A percentile compares a stretch with the other conserved stretches of the same genome.
Evolutionary conservation across 345 rosid genomes (phyloP).

Genomic region (Reutealis trisperma): DNA sequence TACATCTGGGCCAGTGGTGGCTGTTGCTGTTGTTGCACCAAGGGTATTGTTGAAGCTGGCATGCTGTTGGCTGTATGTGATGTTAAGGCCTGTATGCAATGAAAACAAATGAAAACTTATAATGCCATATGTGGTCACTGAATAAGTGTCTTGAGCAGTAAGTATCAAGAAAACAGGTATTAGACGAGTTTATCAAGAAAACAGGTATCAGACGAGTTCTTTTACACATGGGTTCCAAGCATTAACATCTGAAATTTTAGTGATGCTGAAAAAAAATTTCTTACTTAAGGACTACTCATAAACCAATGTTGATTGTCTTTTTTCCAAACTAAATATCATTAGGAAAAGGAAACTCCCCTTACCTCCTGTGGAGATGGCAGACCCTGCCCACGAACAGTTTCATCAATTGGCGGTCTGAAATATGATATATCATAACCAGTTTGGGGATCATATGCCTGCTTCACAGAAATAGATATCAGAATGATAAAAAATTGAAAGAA

Average conservation of each 20-base stretch:
- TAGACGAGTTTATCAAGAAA: neutral
- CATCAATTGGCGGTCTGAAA: conserved; percentile 69
- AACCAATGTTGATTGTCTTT: neutral
- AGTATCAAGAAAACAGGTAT: neutral
- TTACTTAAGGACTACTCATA: too few species aligned
- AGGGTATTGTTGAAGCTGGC: conserved; percentile 61
- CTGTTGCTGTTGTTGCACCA: conserved; percentile 72
- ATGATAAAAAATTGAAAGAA: neutral
- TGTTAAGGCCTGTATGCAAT: conserved; percentile 45
- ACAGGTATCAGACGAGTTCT: neutral
- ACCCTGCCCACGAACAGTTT: conserved; percentile 56
- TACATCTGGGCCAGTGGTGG: conserved; percentile 76
- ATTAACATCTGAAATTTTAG: neutral
- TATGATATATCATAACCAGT: conserved; percentile 69
- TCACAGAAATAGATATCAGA: conserved; percentile 21
- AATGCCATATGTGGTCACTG: neutral
- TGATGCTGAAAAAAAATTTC: neutral
- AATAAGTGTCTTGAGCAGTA: neutral
- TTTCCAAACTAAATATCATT: neutral
- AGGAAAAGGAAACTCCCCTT: conserved; percentile 3
- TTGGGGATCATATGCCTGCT: conserved; percentile 65
- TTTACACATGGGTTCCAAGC: neutral
- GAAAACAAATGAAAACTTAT: conserved; percentile 4
- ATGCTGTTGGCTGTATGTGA: conserved; percentile 45
- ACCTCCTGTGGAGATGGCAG: conserved; percentile 80